Percentiles rank a stretch among this genome's conserved stretches.
These are phyloP conservation scores for Odonthalia washingtoniensis DNA, from an alignment of 31 red algal genomes.

Conservation along the genomic window DNA sequence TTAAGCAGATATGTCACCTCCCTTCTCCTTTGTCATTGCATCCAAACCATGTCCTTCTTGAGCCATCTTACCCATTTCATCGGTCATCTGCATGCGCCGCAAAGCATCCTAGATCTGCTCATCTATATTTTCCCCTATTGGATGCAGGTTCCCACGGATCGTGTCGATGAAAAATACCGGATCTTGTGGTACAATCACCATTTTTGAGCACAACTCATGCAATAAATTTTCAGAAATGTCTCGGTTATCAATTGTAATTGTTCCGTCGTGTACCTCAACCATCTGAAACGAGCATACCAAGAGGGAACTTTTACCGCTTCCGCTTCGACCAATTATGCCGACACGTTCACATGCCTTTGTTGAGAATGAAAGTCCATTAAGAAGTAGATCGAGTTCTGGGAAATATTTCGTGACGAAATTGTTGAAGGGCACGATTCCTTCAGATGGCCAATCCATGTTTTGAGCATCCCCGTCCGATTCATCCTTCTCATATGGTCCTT, in stretches of 20 bases:
- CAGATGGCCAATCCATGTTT: not conserved
- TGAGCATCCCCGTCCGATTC: no score
- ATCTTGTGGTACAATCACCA: conserved; percentile 98
- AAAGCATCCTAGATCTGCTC: conserved; percentile 92
- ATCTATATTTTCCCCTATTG: conserved; percentile 80
- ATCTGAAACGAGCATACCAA: conserved; percentile 89
- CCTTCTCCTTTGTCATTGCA: conserved; percentile 83
- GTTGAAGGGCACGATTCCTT: not conserved
- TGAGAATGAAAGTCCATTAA: conserved; percentile 77
- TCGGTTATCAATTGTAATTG: conserved; percentile 83
- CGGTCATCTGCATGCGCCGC: conserved; percentile 76
- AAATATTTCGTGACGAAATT: not conserved
- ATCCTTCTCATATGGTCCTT: not conserved
- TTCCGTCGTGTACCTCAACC: conserved; percentile 70
- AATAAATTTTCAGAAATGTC: conserved; percentile 78
- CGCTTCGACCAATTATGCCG: conserved; percentile 97
- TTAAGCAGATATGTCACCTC: conserved; percentile 90
- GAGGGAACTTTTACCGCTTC: conserved; percentile 92
- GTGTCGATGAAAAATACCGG: conserved; percentile 95
- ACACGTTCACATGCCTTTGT: conserved; percentile 86
- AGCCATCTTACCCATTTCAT: conserved; percentile 65
- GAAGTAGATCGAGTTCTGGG: conserved; percentile 27
- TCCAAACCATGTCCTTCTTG: no score
- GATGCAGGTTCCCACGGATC: conserved; percentile 95
- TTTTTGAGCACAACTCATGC: conserved; percentile 60